phyloP scores from a whole-genome alignment of 1,284 basidiomycete genomes.

The Fomitopsis palustris region DNA sequence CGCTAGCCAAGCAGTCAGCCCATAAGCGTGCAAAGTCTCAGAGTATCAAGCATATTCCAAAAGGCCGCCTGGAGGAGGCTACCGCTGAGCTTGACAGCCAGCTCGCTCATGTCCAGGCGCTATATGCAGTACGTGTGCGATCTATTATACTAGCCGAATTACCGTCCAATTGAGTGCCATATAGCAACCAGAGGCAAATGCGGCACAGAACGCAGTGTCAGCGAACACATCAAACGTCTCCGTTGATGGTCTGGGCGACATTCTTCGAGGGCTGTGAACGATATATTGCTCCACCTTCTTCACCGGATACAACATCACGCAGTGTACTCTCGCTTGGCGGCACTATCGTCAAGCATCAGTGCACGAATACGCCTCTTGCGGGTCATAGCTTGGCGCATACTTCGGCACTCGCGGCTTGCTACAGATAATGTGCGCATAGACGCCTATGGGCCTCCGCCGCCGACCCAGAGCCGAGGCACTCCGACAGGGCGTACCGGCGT shows the following conservation, averaged over 20 bases:
- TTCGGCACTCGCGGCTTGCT: too few relatives aligned
- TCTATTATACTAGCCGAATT: not conserved
- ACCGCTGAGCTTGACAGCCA: slow-evolving; percentile 11
- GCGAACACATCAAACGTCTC: not conserved
- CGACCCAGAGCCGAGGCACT: too few relatives aligned
- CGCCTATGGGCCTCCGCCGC: too few relatives aligned
- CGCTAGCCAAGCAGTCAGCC: not conserved
- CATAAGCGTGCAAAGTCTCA: slow-evolving; percentile 6
- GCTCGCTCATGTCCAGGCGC: slow-evolving; percentile 5
- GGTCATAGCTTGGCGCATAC: too few relatives aligned
- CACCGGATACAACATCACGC: not conserved
- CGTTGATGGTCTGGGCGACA: not conserved
- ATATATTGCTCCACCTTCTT: not conserved
- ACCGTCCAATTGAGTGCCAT: not conserved
- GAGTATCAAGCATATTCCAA: not conserved
- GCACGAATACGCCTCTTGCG: too few relatives aligned
- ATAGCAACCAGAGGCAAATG: not conserved
- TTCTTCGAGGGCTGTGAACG: not conserved
- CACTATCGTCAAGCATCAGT: too few relatives aligned
- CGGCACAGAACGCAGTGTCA: not conserved
- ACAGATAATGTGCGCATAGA: too few relatives aligned
- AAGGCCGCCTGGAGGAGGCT: slow-evolving; percentile 5
- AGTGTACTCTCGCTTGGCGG: not conserved
- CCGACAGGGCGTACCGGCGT: too few relatives aligned
- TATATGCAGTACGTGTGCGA: slow-evolving; percentile 1